Conservation (phyloP, 441 rosid genomes). For the Erysimum cheiri region DNA sequence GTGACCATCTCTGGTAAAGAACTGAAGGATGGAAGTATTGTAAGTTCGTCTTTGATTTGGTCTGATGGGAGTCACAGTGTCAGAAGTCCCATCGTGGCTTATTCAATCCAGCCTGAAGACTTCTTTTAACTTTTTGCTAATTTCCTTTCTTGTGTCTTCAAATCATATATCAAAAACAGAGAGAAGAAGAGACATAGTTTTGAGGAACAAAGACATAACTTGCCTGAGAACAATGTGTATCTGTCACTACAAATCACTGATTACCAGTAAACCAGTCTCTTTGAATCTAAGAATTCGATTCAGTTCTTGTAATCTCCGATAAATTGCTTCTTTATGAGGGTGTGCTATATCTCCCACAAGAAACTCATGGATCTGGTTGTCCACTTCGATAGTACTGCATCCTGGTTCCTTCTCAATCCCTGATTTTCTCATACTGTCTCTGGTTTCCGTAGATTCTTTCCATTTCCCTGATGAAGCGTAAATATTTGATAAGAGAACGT, state of each 20-base stretch:
- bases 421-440: conserved; percentile 52
- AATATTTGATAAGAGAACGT: conserved; percentile 50
- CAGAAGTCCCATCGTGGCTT: conserved; percentile 48
- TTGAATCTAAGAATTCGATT: conserved; percentile 42
- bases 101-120: conserved; percentile 27
- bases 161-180: conserved; percentile 1
- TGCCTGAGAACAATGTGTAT: conserved; percentile 16
- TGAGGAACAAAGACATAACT: conserved; percentile 2
- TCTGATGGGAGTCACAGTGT: conserved; percentile 49
- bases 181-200: conserved; percentile 6
- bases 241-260: conserved; percentile 49
- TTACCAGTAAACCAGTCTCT: conserved; percentile 49
- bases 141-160: not conserved
- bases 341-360: conserved; percentile 52
- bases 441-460: conserved; percentile 50
- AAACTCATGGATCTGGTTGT: conserved; percentile 55
- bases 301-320: conserved; percentile 54
- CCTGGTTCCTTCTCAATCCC: conserved; percentile 61
- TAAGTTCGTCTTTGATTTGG: conserved; percentile 51
- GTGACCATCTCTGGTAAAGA: conserved; percentile 40
- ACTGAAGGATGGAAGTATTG: conserved; percentile 11
- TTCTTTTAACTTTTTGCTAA: not conserved
- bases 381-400: conserved; percentile 56
- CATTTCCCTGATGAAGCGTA: conserved; percentile 56
- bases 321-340: conserved; percentile 51